Conservation (phyloP, 2,329 filamentous ascomycete genomes). For the Polychaeton citri region DNA sequence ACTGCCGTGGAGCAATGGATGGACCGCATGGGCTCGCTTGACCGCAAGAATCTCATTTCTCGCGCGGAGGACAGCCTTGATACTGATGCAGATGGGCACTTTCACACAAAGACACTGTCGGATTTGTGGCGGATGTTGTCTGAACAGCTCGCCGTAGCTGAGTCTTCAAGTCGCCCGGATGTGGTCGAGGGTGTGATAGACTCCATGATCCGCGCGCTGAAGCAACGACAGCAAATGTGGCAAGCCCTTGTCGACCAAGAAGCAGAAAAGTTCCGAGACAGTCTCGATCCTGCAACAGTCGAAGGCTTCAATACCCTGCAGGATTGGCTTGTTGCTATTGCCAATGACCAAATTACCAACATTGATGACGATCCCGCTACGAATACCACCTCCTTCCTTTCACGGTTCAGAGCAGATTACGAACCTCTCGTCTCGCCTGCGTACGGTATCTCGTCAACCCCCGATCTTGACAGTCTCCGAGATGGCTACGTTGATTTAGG, state of each 20-base stretch:
- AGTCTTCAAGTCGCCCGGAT: constrained; percentile 72
- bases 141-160: constrained; percentile 78
- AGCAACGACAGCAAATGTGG: constrained; percentile 71
- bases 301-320: constrained; percentile 62
- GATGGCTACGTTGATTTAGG: constrained; percentile 92
- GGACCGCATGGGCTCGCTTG: constrained; percentile 74
- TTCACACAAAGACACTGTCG: constrained; percentile 80
- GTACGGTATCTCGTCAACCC: constrained; percentile 59
- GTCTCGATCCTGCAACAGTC: constrained; percentile 46
- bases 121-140: constrained; percentile 97
- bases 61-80: constrained; percentile 72
- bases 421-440: constrained; percentile 66
- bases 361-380: constrained; percentile 73
- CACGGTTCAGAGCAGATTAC: constrained; percentile 73
- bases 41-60: constrained; percentile 67
- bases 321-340: constrained; percentile 92
- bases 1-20: constrained; percentile 96
- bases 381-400: constrained; percentile 65
- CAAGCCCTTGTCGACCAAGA: constrained; percentile 82
- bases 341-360: constrained; percentile 96
- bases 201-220: constrained; percentile 82
- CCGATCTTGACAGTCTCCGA: constrained; percentile 61
- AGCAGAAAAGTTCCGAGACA: constrained; percentile 56
- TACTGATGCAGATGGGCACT: constrained; percentile 75
- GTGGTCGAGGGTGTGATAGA: constrained; percentile 93